These are phyloP conservation scores for Ailanthus altissimus DNA, from an alignment of 345 rosid species.

Conservation along the genomic window DNA sequence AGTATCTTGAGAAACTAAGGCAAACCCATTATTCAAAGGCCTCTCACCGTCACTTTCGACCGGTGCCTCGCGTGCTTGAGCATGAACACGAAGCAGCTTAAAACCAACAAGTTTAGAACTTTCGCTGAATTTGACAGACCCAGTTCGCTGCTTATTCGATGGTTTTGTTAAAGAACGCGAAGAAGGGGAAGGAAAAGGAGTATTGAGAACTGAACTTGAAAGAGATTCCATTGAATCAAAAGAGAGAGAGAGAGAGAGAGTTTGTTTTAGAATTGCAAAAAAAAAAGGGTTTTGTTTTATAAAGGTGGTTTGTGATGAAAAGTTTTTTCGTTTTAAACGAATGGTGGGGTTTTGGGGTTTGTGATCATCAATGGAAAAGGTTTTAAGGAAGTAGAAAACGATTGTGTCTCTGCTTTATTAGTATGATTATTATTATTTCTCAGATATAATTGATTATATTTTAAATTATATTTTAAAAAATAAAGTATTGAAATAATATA, in stretches of 20 bases:
- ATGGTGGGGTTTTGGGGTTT: not conserved
- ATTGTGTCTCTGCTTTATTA: no score
- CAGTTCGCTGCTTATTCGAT: slow-evolving; percentile 37
- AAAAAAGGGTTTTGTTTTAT: not conserved
- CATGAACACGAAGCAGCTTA: slow-evolving; percentile 43
- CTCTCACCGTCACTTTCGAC: slow-evolving; percentile 43
- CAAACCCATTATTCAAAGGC: slow-evolving; percentile 38
- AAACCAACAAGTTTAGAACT: slow-evolving; percentile 28
- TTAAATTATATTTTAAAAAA: no score
- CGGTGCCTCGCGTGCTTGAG: slow-evolving; percentile 44
- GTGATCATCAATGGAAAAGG: no score
- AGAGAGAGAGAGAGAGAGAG: not conserved
- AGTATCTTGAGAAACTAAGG: slow-evolving; percentile 41
- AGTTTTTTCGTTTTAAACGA: not conserved
- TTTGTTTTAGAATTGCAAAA: not conserved
- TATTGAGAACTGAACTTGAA: slow-evolving; percentile 31
- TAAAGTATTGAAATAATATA: no score
- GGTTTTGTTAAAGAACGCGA: slow-evolving; percentile 32
- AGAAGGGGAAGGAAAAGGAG: slow-evolving; percentile 37
- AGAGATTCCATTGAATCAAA: slow-evolving; percentile 54
- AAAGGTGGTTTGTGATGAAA: not conserved
- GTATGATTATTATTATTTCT: no score
- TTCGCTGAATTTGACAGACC: slow-evolving; percentile 44
- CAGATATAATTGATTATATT: no score
- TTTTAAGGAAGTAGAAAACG: not conserved